phyloP scores from a whole-genome alignment of 2,329 filamentous ascomycete species.

The Penicillium sp. region DNA sequence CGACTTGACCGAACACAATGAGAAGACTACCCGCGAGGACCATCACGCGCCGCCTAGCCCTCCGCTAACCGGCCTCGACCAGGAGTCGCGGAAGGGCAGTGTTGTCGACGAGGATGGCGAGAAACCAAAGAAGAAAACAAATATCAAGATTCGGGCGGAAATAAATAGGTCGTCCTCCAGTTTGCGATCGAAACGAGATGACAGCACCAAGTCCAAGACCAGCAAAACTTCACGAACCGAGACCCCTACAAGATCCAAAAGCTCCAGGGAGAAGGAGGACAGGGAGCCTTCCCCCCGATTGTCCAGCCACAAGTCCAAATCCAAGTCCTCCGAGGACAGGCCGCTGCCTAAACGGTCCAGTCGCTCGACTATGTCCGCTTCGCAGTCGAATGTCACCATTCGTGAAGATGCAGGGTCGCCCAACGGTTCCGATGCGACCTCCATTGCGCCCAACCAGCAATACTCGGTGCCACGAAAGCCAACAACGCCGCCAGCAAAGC shows the following conservation, averaged over 20 bases:
- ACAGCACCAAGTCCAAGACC: constrained; percentile 31
- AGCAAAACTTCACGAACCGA: constrained; percentile 40
- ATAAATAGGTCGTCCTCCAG: constrained; percentile 46
- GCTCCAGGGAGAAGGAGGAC: constrained; percentile 33
- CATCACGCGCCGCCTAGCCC: constrained; percentile 49
- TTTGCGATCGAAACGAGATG: constrained; percentile 41
- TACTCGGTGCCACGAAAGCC: constrained; percentile 32
- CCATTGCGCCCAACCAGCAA: constrained; percentile 47
- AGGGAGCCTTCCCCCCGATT: constrained; percentile 38
- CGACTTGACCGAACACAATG: constrained; percentile 58
- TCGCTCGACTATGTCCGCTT: constrained; percentile 34
- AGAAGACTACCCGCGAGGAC: constrained; percentile 38
- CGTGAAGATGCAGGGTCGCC: constrained; percentile 39
- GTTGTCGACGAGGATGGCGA: constrained; percentile 35
- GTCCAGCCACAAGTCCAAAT: constrained; percentile 36
- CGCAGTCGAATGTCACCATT: constrained; percentile 38
- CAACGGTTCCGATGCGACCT: constrained; percentile 49
- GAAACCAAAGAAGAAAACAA: constrained; percentile 38
- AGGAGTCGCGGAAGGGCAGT: constrained; percentile 40
- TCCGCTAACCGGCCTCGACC: constrained; percentile 48
- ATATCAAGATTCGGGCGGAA: constrained; percentile 39
- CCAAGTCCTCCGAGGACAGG: constrained; percentile 33
- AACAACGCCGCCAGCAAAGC: constrained; percentile 32
- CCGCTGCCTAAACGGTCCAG: constrained; percentile 37
- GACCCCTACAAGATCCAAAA: constrained; percentile 41